These are phyloP conservation scores for Reutealis trisperma DNA, from an alignment of 345 rosid genomes.

Conservation along the genomic window DNA sequence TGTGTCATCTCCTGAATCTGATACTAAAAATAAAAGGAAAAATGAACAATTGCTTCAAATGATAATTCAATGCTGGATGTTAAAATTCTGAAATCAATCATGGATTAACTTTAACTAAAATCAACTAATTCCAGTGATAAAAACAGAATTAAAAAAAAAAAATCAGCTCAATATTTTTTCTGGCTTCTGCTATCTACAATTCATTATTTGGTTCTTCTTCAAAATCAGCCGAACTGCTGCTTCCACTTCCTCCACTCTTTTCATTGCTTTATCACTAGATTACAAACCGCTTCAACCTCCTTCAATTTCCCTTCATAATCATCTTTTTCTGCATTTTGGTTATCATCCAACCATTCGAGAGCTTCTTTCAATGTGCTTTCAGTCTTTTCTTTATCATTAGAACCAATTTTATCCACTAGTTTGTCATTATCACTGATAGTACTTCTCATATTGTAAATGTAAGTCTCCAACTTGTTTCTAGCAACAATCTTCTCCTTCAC, in stretches of 20 bases:
- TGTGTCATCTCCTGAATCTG: too few relatives aligned
- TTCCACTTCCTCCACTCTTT: constrained; percentile 31
- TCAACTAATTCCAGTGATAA: too few relatives aligned
- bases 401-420: constrained; percentile 45
- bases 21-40: too few relatives aligned
- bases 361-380: constrained; percentile 45
- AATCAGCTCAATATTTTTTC: too few relatives aligned
- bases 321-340: constrained; percentile 52
- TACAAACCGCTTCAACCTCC: constrained; percentile 57
- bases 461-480: constrained; percentile 56
- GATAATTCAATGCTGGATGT: too few relatives aligned
- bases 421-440: constrained; percentile 44
- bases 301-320: constrained; percentile 56
- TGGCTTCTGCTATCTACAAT: constrained; percentile 26
- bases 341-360: constrained; percentile 61
- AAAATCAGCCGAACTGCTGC: constrained; percentile 20
- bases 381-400: constrained; percentile 52
- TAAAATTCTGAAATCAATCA: too few relatives aligned
- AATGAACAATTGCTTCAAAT: too few relatives aligned
- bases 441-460: constrained; percentile 52
- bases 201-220: constrained; percentile 43
- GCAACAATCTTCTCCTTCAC: constrained; percentile 47
- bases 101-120: too few relatives aligned
- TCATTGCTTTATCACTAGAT: constrained; percentile 53
- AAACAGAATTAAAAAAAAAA: neutral